These are phyloP conservation scores for Emericellopsis atlantica DNA, from an alignment of 2,329 filamentous ascomycete genomes.

Conservation along the genomic window DNA sequence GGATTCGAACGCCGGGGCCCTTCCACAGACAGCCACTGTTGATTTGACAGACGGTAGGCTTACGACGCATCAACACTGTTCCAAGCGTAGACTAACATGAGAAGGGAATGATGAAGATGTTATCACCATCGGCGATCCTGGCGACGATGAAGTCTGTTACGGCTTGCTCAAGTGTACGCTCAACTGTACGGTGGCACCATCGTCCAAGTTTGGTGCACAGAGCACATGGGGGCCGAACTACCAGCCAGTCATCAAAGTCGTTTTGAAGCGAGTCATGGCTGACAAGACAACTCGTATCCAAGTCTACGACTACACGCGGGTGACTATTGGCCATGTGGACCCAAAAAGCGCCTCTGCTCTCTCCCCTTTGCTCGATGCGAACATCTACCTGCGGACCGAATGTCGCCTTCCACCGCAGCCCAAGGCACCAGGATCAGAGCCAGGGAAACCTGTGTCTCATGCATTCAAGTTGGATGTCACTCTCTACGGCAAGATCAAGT, in stretches of 20 bases:
- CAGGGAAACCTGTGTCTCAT: constrained; percentile 49
- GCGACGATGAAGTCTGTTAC: constrained; percentile 65
- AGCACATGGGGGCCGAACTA: constrained; percentile 43
- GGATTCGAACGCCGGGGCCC: constrained; percentile 18
- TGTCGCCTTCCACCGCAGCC: constrained; percentile 58
- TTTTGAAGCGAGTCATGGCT: constrained; percentile 46
- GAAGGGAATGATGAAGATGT: constrained; percentile 40
- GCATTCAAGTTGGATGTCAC: constrained; percentile 57
- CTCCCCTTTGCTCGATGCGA: constrained; percentile 59
- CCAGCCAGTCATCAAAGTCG: constrained; percentile 66
- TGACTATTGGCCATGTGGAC: constrained; percentile 68
- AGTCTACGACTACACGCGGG: constrained; percentile 58
- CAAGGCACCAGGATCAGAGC: constrained; percentile 48
- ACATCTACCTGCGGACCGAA: constrained; percentile 53
- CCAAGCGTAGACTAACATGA: constrained; percentile 3
- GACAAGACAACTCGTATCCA: constrained; percentile 50
- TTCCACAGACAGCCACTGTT: constrained; percentile 30
- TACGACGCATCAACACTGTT: not conserved
- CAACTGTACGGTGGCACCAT: constrained; percentile 55
- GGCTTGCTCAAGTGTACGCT: constrained; percentile 62
- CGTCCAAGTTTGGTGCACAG: constrained; percentile 49
- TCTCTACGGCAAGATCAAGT: constrained; percentile 63
- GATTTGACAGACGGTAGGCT: constrained; percentile 42
- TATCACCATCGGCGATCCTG: constrained; percentile 43
- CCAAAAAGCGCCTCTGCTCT: constrained; percentile 52